Conservation (phyloP, 2,329 filamentous ascomycete species). For the Drechslerella dactyloides region DNA sequence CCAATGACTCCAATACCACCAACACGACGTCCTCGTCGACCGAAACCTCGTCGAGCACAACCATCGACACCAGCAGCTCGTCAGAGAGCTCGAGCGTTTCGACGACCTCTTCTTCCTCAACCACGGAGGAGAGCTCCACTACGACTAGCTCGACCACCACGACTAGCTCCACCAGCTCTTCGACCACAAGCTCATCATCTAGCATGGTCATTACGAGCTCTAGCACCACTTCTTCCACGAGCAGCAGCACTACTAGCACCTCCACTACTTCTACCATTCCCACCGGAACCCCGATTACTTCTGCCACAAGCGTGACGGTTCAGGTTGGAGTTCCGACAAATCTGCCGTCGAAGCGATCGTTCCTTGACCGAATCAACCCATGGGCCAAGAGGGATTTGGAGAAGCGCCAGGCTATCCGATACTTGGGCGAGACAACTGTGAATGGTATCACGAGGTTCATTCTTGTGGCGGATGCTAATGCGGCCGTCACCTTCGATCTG, state of each 20-base stretch:
- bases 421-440: not conserved
- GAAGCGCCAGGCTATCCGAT: not conserved
- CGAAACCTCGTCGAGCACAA: not conserved
- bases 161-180: constrained; percentile 3
- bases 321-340: not conserved
- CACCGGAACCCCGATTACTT: not conserved
- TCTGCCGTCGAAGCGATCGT: not conserved
- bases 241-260: not conserved
- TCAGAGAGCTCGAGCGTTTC: not conserved
- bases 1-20: not conserved
- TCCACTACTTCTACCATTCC: not conserved
- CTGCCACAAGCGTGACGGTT: constrained; percentile 6
- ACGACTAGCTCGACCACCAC: not conserved
- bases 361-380: not conserved
- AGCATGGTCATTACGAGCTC: not conserved
- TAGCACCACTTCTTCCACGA: not conserved
- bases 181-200: not conserved
- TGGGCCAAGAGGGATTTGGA: not conserved
- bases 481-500: not conserved
- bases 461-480: not conserved
- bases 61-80: no score
- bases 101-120: not conserved
- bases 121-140: constrained; percentile 2
- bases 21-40: not conserved
- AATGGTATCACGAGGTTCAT: not conserved